Evolutionary conservation across 169 alveolate species (phyloP), one percentile per base, ranked within the genome.

Genomic region (Perkinsus olseni): DNA sequence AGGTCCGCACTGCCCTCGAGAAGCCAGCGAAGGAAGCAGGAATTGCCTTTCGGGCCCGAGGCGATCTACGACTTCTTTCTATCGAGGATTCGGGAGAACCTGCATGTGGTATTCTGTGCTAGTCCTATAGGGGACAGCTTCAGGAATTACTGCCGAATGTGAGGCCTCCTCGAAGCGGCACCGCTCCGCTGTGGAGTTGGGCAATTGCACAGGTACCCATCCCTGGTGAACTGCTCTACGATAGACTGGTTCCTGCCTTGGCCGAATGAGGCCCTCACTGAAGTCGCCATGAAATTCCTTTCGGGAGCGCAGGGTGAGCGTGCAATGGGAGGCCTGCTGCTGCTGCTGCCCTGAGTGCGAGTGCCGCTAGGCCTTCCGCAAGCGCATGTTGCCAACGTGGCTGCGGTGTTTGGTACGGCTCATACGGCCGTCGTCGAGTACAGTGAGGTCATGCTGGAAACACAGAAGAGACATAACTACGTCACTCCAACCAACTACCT

Each of bases 401-500:
- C 99, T 34, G 95, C 94, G n/a, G 96, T 98, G 74, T 97, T 98
- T 93, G 97, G 98, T 21, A 82, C 95, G 48, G 96, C 97, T 17
- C 99, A 98, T 95, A 93, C 96, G 74, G 96, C 97, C 39, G 98
- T 97, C 24, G 93, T 96, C 38, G 96, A 96, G 34, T 94, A 94
- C 90, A 94, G 98, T 37, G 96, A 96, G 74, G 74, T 94, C 39
- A 97, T 98, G 97, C 95, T 94, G 91, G 94, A 93, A 91, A 98
- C 97, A 94, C 94, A 97, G 93, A 97, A 97, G 96, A 96, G 99
- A 94, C 95, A 96, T 74, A 97, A 97, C 96, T 97, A 97, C 96
- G 98, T 98, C 74, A 98, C 99, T 38, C 99, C 99, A 0, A 98
- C 99, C 10, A 97, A 98, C 95, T 98, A 97, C 95, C 96, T 98